Evolutionary conservation across 257 asterid genomes (phyloP).

Genomic region (Fraxinus americana): DNA sequence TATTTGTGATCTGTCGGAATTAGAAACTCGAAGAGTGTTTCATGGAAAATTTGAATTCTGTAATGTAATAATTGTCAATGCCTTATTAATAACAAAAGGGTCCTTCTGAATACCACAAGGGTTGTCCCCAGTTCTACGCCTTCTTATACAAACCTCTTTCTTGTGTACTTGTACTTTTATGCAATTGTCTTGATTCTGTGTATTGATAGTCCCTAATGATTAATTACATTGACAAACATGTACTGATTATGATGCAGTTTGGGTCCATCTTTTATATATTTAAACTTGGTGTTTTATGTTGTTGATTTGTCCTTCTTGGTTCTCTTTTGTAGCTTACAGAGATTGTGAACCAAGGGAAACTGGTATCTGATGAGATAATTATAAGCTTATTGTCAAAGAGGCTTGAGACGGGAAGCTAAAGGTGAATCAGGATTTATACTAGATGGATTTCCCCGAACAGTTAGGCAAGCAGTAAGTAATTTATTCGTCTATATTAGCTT

Average conservation of each 20-base stretch:
- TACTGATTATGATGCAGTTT: neutral
- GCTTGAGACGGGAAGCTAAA: slow-evolving; percentile 75
- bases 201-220: neutral
- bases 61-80: neutral
- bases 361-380: slow-evolving; percentile 93
- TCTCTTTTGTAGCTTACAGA: slow-evolving; percentile 63
- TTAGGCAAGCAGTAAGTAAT: slow-evolving; percentile 86
- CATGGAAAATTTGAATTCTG: neutral
- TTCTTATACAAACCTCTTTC: neutral
- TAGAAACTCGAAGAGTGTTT: neutral
- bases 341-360: slow-evolving; percentile 90
- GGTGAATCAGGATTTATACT: slow-evolving; percentile 93
- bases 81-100: neutral
- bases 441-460: slow-evolving; percentile 94
- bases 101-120: too few relatives aligned
- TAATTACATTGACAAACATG: neutral
- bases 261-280: too few relatives aligned
- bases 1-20: neutral
- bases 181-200: neutral
- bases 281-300: neutral
- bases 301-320: neutral
- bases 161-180: neutral
- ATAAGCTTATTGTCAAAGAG: slow-evolving; percentile 83
- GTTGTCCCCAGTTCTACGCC: neutral
- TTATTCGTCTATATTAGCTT: slow-evolving; percentile 13